Conservation (phyloP, 2,329 filamentous ascomycete species). For the Fusarium solani-melongenae region DNA sequence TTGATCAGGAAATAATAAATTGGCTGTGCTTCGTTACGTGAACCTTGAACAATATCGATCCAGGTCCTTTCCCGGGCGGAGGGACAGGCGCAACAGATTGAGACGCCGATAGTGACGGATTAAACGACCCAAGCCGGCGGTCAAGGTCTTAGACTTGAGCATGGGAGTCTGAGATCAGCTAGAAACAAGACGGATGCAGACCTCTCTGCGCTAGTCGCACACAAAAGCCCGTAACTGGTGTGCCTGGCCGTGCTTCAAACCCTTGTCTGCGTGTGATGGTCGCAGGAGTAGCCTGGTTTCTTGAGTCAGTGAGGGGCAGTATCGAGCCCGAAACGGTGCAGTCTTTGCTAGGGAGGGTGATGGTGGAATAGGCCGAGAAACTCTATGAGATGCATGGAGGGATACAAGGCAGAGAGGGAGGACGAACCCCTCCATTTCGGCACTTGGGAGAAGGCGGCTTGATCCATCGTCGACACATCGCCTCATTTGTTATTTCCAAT, state of each 20-base stretch:
- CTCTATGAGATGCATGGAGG: not conserved
- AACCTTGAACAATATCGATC: slow-evolving; percentile 2
- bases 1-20: not conserved
- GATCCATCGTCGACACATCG: not conserved
- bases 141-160: slow-evolving; percentile 1
- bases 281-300: slow-evolving; percentile 15
- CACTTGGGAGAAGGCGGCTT: not conserved
- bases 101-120: slow-evolving; percentile 5
- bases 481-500: not conserved
- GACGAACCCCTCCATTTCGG: not conserved
- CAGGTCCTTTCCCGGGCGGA: slow-evolving; percentile 7
- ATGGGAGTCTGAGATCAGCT: slow-evolving; percentile 3
- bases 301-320: slow-evolving; percentile 29
- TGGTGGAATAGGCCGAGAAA: not conserved
- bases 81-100: slow-evolving; percentile 17
- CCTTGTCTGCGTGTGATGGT: slow-evolving; percentile 13
- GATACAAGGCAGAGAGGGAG: slow-evolving; percentile 4
- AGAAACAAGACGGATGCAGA: not conserved
- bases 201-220: slow-evolving; percentile 9
- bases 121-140: slow-evolving; percentile 12
- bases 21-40: not conserved
- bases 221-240: slow-evolving; percentile 26
- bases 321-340: slow-evolving; percentile 19
- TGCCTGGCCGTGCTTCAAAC: slow-evolving; percentile 21
- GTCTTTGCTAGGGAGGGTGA: slow-evolving; percentile 1